A percentile compares a stretch with the other conserved stretches of the same genome.
These are phyloP conservation scores for Mytilinidion resinicola DNA, from an alignment of 495 filamentous ascomycete species.

Conservation along the genomic window DNA sequence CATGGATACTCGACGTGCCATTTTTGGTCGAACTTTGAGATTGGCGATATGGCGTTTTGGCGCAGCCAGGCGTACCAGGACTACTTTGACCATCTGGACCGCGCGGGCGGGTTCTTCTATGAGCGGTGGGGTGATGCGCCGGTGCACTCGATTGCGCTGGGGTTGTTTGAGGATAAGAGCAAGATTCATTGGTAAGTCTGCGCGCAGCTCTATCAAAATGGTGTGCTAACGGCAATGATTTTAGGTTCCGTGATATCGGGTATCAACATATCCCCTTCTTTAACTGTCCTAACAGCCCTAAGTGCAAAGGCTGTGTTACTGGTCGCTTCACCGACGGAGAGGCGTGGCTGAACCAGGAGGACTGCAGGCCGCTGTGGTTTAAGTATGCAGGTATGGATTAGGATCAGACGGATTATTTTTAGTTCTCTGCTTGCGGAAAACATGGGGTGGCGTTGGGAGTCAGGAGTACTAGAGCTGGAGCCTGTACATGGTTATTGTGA, in stretches of 20 bases:
- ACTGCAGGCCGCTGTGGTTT: constrained; percentile 96
- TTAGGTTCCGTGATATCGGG: constrained; percentile 97
- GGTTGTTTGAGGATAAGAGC: constrained; percentile 81
- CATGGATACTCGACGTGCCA: constrained; percentile 98
- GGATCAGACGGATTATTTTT: not conserved
- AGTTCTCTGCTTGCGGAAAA: too few species aligned
- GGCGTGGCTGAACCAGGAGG: constrained; percentile 74
- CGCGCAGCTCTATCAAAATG: not conserved
- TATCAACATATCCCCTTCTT: constrained; percentile 98
- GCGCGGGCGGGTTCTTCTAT: constrained; percentile 96
- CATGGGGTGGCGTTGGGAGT: too few species aligned
- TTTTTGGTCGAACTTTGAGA: constrained; percentile 99
- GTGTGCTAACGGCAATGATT: not conserved
- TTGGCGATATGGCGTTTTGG: constrained; percentile 94
- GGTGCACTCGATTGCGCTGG: constrained; percentile 92
- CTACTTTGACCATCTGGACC: constrained; percentile 94
- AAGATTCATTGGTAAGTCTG: constrained; percentile 87
- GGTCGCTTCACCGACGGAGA: constrained; percentile 87
- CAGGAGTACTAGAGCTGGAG: too few species aligned
- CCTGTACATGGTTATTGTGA: too few species aligned
- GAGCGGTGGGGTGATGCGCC: constrained; percentile 98
- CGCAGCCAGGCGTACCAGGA: constrained; percentile 83
- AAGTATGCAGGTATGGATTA: constrained; percentile 82
- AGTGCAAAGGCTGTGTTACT: constrained; percentile 81
- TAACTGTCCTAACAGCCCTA: constrained; percentile 95